Base-by-base conservation (phyloP, 2,329 filamentous ascomycete species). In the Esteya vermicola region DNA sequence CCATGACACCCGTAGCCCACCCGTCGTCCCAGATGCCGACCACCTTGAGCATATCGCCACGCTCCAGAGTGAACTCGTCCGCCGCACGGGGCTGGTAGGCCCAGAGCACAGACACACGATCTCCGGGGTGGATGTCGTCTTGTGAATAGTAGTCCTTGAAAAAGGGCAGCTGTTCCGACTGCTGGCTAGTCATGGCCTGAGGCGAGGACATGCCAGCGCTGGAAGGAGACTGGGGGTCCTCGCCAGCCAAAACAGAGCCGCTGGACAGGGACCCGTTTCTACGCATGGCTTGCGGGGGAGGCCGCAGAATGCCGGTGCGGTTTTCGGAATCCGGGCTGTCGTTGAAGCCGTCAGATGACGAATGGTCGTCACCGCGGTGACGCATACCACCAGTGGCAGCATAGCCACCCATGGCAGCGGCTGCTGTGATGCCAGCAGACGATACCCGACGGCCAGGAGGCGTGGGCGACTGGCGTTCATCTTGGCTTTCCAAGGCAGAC, bases 91-190 rank as follows among this genome's bases (percentile, higher is more conserved):
- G 89, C 51, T 94, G 85, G 58, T 98, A 98, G 2, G 91, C 89
- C 91, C 91, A 98, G 13, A 98, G 71, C 3, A 86, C 85, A 13
- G 91, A 75, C 32, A 98, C 89, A 43, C 81, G 81, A 52, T 96
- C 88, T 42, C 84, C 81, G 0, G 89, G 83, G 52, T 89, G 85
- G 43, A 98, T 94, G 51, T 96, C 88, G 52, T 96, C 91, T 51
- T 89, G 81, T 3, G 89, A 96, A 56, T 98, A 98, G 60, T 98
- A 98, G 58, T 98, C 91, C 56, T 94, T 94, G 75, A 98, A 98
- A 55, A 86, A 94, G 4, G 84, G 80, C 40, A 98, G 65, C 57
- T 96, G 91, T 60, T 98, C 91, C 1, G 89, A 96, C 56, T 95
- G 86, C 44, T 89, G 85, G 51, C 86, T 94, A 20, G 78, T 75